These are phyloP conservation scores for Apiospora sp. DNA, from an alignment of 2,329 filamentous ascomycete genomes.

Conservation along the genomic window DNA sequence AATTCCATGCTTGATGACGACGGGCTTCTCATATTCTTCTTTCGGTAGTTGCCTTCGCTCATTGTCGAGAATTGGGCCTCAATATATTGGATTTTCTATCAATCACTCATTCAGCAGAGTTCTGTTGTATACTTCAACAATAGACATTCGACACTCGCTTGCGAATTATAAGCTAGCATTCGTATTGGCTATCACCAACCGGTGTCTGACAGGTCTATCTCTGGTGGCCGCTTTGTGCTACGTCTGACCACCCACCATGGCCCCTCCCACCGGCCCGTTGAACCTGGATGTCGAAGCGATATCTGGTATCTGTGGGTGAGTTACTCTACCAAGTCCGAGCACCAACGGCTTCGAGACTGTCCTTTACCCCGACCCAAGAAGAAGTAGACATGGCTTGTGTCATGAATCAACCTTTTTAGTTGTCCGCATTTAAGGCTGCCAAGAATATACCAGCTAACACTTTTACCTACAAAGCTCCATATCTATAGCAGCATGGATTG, in stretches of 20 bases:
- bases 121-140: background rate
- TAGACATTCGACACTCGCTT: background rate
- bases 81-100: background rate
- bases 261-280: conserved; percentile 58
- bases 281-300: conserved; percentile 87
- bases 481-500: conserved; percentile 96
- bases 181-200: background rate
- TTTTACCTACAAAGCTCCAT: conserved; percentile 71
- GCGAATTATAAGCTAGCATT: background rate
- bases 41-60: background rate
- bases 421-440: background rate
- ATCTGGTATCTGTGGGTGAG: conserved; percentile 85
- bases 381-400: no score
- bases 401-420: background rate
- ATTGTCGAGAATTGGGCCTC: background rate
- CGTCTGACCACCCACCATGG: conserved; percentile 46
- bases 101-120: background rate
- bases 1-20: background rate
- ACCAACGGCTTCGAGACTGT: background rate
- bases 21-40: conserved; percentile 1
- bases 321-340: conserved; percentile 10
- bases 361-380: background rate
- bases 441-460: background rate
- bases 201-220: background rate
- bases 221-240: conserved; percentile 8